phyloP scores from a whole-genome alignment of 2,329 filamentous ascomycete genomes.

The Apiospora phragmitis region DNA sequence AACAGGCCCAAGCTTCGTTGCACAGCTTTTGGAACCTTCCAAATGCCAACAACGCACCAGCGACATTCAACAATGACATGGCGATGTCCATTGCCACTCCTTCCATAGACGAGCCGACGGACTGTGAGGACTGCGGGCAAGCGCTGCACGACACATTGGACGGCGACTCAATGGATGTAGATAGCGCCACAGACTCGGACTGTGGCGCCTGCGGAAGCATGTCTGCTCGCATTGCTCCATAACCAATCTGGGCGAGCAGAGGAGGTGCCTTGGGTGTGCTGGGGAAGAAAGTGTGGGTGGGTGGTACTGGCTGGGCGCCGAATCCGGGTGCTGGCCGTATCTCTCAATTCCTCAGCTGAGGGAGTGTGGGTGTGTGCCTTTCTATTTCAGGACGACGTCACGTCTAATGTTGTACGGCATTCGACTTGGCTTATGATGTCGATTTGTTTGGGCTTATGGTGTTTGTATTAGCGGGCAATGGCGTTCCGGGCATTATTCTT shows the following conservation, averaged over 20 bases:
- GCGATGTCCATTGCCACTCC: constrained; percentile 25
- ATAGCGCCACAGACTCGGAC: constrained; percentile 28
- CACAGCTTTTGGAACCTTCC: constrained; percentile 64
- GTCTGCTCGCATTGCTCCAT: constrained; percentile 62
- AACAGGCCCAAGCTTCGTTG: constrained; percentile 49
- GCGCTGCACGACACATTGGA: constrained; percentile 31
- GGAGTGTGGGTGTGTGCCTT: background rate
- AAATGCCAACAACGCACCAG: constrained; percentile 31
- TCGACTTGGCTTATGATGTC: background rate
- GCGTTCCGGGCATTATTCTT: background rate
- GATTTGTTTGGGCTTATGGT: background rate
- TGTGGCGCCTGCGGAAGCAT: constrained; percentile 54
- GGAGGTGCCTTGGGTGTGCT: constrained; percentile 55
- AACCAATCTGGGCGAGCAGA: constrained; percentile 55
- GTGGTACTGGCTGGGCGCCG: background rate
- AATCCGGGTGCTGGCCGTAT: background rate
- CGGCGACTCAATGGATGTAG: constrained; percentile 37
- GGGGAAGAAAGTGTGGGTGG: constrained; percentile 28
- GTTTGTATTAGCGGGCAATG: background rate
- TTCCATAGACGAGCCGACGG: constrained; percentile 29
- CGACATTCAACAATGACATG: constrained; percentile 15
- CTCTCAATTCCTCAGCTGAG: background rate
- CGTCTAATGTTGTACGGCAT: background rate
- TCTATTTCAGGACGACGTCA: background rate
- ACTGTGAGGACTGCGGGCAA: constrained; percentile 57